Base-by-base conservation (phyloP, 2,329 filamentous ascomycete genomes). In the Acephala macrosclerotiorum region DNA sequence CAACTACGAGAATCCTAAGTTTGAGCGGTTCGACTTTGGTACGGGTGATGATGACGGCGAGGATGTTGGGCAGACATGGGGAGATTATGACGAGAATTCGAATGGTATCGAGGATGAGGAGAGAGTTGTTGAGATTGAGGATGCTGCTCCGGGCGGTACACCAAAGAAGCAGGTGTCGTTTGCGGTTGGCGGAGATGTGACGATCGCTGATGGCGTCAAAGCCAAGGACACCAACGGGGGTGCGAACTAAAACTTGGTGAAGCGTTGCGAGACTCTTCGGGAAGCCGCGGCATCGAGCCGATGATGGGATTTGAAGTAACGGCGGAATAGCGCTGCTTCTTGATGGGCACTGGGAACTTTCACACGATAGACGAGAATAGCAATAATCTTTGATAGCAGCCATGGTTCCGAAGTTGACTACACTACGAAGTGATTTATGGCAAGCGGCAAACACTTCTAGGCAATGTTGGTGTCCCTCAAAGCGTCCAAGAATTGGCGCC, bases 1-100 rank as follows among this genome's bases (percentile, higher is more conserved):
- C 1, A 69, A 75, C 0, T 80, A 80, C 64, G 74, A 73, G 35
- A 81, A 82, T 69, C 75, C 77, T 1, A 71, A 33, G 5, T 70
- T 74, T 38, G 56, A 65, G 20, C 65, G 67, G 33, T 38, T 68
- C 12, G 69, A 71, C 47, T 53, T 60, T 12, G 63, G 51, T 11
- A 60, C 56, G 49, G 9, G 38, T 26, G 33, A 36, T 12, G 58
- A 67, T 20, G 64, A 65, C 14, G 59, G 26, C 3, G 58, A 55
- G 33, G 58, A 11, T 20, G 55, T 20, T 4, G 25, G 20, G 14
- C n/a, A 2, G 12, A 12, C 29, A 2, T 57, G 55, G 55, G 22
- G 22, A 12, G 18, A 26, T 51, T 16, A 7, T 3, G 55, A 57
- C 11, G 55, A 57, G 20, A 57, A 57, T 8, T 20, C 36, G 14